Percentiles rank a stretch among this genome's conserved stretches.
phyloP scores from a whole-genome alignment of 345 rosid species.

The Jatropha curcas region DNA sequence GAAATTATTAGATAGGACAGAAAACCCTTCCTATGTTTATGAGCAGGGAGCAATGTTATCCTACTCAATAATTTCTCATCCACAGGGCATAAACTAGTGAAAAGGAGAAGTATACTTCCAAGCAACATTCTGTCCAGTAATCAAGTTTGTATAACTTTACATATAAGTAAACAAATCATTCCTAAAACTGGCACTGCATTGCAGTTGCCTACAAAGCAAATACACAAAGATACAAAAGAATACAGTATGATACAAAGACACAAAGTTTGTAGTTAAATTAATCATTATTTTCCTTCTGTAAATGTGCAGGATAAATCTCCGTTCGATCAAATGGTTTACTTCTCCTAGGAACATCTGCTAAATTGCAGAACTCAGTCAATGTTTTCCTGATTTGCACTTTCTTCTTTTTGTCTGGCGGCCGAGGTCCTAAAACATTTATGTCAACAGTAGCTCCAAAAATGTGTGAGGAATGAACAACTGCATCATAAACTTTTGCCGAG shows the following conservation, averaged over 20 bases:
- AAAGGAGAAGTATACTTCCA: too few species aligned
- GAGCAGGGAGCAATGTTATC: too few species aligned
- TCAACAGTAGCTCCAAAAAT: constrained; percentile 57
- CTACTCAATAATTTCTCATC: too few species aligned
- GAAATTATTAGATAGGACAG: too few species aligned
- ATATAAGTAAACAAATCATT: too few species aligned
- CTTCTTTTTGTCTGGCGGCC: constrained; percentile 51
- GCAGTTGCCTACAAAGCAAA: neutral
- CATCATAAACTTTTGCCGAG: constrained; percentile 65
- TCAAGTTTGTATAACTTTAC: neutral
- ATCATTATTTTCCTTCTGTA: constrained; percentile 21
- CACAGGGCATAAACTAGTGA: too few species aligned
- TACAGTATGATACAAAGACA: constrained; percentile 8
- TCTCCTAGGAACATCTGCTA: constrained; percentile 42
- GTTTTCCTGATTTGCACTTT: constrained; percentile 35
- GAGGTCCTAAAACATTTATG: constrained; percentile 61
- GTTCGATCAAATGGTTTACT: constrained; percentile 38
- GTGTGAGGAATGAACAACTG: constrained; percentile 53
- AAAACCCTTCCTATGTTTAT: too few species aligned
- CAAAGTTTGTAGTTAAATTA: neutral
- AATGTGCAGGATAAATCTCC: constrained; percentile 34
- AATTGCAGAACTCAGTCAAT: constrained; percentile 30
- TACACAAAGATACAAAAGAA: constrained; percentile 17
- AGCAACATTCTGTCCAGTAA: neutral
- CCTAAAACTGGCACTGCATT: neutral